Base-by-base conservation (phyloP, 352 stramenopile species). In the Blastocystis sp. region DNA sequence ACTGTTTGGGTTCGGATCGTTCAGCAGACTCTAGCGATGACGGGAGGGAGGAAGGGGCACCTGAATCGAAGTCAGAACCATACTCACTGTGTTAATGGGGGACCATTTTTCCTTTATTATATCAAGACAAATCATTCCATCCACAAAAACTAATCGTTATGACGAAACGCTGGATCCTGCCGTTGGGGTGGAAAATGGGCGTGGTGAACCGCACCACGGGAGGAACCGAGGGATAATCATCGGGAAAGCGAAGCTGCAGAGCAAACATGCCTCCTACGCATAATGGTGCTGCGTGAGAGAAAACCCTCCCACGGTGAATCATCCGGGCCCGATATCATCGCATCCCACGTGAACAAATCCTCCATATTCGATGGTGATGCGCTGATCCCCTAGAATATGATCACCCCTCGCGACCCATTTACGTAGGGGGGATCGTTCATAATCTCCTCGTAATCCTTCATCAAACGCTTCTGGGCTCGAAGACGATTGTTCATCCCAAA, bases 41-140 rank as follows among this genome's bases (percentile, higher is more conserved):
- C 1, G 59, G n/a, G 1, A n/a, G 62, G 2, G 17, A 10, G 11
- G 21, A 60, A 24, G 62, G 4, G 17, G 19, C 4, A 88, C 78
- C 34, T 79, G 64, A 64, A 88, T 78, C 19, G 78, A 88, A 40
- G 78, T 88, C 66, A 88, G 28, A 19, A 88, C 54, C 45, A 79
- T 79, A 78, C 68, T 88, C 62, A 88, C 78, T 21, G 78, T 88
- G 17, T 88, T 79, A 45, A 88, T 78, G 21, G 78, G 78, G 17
- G 64, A 79, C 78, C 78, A 88, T 28, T 88, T 88, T 10, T 88
- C 78, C 43, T 79, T 76, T 4, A 88, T 88, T 45, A 88, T 88
- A 77, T 88, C 78, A 14, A 88, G 65, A 62, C 78, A 88, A 14
- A 88, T 78, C 64, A 79, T 69, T 38, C 78, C 78, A 28, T 88